Percentiles rank a stretch among this genome's conserved stretches.
Evolutionary conservation across 305 asterid species (phyloP).

Genomic region (Fraxinus greggii): DNA sequence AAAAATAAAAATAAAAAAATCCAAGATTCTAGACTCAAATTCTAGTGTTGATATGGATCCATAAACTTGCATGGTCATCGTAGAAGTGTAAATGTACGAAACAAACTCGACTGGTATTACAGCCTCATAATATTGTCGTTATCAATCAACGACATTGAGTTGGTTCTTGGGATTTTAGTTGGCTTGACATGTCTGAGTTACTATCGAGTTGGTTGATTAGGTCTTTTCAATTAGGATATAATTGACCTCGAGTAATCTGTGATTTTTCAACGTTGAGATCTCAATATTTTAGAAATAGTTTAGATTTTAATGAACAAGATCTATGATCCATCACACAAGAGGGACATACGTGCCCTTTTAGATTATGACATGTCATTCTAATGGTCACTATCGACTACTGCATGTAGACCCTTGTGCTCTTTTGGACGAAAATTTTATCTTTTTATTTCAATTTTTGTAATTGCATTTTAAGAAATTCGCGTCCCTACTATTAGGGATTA

Average conservation of each 20-base stretch:
- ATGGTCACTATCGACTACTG: neutral
- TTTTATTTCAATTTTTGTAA: neutral
- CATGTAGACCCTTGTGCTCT: neutral
- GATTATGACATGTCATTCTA: neutral
- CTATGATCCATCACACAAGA: neutral
- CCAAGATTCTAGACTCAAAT: too few species aligned
- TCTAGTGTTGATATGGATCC: neutral
- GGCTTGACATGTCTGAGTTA: neutral
- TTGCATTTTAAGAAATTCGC: neutral
- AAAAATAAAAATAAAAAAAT: neutral
- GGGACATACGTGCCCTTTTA: neutral
- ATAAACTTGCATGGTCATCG: neutral
- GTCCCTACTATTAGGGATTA: neutral
- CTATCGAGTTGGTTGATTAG: neutral
- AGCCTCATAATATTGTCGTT: neutral
- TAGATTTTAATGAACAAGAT: neutral
- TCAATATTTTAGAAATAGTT: neutral
- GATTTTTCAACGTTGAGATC: neutral
- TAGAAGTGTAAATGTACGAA: neutral
- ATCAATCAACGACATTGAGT: neutral
- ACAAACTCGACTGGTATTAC: neutral
- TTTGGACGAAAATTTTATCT: neutral
- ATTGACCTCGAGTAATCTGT: neutral
- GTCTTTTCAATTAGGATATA: neutral
- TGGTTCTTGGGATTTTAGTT: neutral